A percentile compares a stretch with the other conserved stretches of the same genome.
These are phyloP conservation scores for Blastocystis hominis DNA, from an alignment of 352 stramenopile genomes.

Conservation along the genomic window DNA sequence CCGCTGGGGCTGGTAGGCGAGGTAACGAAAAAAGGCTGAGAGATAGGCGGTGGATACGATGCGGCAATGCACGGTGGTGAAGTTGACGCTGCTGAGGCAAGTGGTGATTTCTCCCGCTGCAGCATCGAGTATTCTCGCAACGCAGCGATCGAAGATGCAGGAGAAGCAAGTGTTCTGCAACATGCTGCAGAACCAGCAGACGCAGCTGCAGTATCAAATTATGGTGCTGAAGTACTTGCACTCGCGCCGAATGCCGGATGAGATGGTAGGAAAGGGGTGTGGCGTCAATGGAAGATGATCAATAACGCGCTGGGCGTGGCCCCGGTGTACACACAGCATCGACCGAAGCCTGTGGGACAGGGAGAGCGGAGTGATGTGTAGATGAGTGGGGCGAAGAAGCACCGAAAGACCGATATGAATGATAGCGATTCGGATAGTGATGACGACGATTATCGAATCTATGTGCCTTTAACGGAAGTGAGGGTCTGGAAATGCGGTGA, in stretches of 20 bases:
- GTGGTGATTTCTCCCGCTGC: not conserved
- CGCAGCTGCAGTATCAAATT: conserved; percentile 50
- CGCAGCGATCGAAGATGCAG: not conserved
- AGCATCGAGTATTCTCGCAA: not conserved
- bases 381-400: conserved; percentile 22
- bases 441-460: conserved; percentile 48
- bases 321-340: not conserved
- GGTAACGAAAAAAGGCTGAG: not conserved
- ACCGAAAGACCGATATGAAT: not conserved
- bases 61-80: not conserved
- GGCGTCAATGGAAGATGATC: conserved; percentile 13
- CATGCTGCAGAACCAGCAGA: not conserved
- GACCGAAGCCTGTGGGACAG: not conserved
- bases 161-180: conserved; percentile 45
- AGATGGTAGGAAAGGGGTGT: not conserved
- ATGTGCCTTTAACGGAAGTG: not conserved
- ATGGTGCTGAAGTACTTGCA: conserved; percentile 35
- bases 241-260: conserved; percentile 1
- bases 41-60: conserved; percentile 45
- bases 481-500: not conserved
- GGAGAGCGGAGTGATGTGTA: not conserved
- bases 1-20: conserved; percentile 10
- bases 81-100: conserved; percentile 4
- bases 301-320: conserved; percentile 29
- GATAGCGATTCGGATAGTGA: conserved; percentile 34